These are phyloP conservation scores for Fragaria nilgerrensis DNA, from an alignment of 306 rosid species.

Conservation along the genomic window DNA sequence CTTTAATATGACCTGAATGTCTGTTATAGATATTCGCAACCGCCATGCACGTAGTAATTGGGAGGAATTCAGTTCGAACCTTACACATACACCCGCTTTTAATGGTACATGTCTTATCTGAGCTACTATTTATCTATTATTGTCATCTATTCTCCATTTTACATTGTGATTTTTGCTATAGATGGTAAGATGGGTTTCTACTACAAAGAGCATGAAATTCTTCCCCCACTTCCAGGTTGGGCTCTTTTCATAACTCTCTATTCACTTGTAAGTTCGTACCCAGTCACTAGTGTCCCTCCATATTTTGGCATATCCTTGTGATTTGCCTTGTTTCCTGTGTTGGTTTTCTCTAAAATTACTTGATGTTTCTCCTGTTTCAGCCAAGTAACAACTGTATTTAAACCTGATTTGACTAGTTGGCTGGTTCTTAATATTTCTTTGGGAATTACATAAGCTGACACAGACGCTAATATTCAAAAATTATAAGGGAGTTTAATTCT, in stretches of 20 bases:
- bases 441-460: neutral
- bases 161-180: slow-evolving; percentile 26
- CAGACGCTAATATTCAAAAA: neutral
- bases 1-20: slow-evolving; percentile 10
- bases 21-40: slow-evolving; percentile 68
- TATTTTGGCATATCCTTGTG: neutral
- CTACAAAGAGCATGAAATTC: slow-evolving; percentile 95
- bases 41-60: slow-evolving; percentile 67
- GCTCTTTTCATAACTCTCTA: neutral
- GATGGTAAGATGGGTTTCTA: slow-evolving; percentile 93
- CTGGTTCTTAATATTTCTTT: neutral
- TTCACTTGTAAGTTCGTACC: neutral
- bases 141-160: slow-evolving; percentile 23
- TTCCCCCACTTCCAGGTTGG: slow-evolving; percentile 96
- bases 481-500: neutral
- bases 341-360: slow-evolving; percentile 17
- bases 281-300: neutral
- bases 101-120: slow-evolving; percentile 44
- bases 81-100: slow-evolving; percentile 69
- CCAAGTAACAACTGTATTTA: neutral
- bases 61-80: slow-evolving; percentile 66
- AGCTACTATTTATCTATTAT: neutral
- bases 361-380: neutral
- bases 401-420: neutral
- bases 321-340: neutral